Evolutionary conservation across 352 stramenopile species (phyloP).

Genomic region (Globisporangium echinulatum): DNA sequence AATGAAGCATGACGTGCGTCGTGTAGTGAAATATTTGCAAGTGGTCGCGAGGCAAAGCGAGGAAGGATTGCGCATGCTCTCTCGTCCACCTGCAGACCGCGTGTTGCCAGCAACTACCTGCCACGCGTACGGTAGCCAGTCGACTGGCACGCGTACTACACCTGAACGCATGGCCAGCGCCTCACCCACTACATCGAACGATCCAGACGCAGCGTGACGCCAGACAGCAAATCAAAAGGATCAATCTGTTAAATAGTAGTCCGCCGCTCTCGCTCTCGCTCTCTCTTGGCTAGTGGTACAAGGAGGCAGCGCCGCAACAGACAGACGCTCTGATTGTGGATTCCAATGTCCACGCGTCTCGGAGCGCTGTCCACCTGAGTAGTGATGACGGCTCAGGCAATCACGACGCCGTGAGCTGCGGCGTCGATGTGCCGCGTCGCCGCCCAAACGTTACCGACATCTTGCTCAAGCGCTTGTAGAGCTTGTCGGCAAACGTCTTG

Average conservation of each 20-base stretch:
- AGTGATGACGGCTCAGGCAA: too few species aligned
- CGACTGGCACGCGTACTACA: too few species aligned
- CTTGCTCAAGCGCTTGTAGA: slow-evolving; percentile 44
- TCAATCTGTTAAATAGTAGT: neutral
- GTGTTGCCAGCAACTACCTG: too few species aligned
- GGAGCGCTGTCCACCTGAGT: neutral
- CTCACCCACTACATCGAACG: neutral
- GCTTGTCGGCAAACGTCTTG: slow-evolving; percentile 52
- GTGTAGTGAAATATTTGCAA: too few species aligned
- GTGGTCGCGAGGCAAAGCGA: too few species aligned
- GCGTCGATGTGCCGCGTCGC: slow-evolving; percentile 12
- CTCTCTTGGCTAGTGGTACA: slow-evolving; percentile 16
- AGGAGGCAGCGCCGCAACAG: slow-evolving; percentile 1
- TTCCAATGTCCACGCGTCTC: slow-evolving; percentile 13
- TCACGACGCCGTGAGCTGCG: slow-evolving; percentile 14
- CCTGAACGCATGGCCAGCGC: neutral
- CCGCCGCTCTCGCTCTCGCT: neutral
- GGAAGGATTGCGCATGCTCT: too few species aligned
- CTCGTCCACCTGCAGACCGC: too few species aligned
- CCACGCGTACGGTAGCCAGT: neutral
- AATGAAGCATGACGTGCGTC: too few species aligned
- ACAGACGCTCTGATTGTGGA: slow-evolving; percentile 3
- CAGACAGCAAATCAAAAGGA: neutral
- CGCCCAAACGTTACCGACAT: slow-evolving; percentile 29
- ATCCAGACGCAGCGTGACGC: too few species aligned